Conservation (phyloP, 768 basidiomycete genomes). For the Leccinum broughii region DNA sequence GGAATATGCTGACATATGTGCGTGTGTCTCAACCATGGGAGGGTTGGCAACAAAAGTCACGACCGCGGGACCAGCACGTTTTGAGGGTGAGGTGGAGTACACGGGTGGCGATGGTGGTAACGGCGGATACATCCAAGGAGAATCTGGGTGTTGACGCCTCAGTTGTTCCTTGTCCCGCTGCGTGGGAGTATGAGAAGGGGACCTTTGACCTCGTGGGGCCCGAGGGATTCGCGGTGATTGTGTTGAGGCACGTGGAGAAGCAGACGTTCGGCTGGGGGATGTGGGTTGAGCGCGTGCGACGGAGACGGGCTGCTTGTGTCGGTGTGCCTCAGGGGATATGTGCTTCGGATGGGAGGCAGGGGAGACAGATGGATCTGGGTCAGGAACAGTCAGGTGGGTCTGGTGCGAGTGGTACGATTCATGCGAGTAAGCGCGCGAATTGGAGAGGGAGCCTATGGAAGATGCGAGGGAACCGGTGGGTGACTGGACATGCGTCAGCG, state of each 20-base stretch:
- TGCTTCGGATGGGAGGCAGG: slow-evolving; percentile 8
- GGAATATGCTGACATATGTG: slow-evolving; percentile 14
- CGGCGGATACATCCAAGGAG: slow-evolving; percentile 31
- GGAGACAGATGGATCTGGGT: slow-evolving; percentile 14
- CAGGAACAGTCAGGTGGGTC: slow-evolving; percentile 24
- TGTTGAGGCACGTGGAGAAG: slow-evolving; percentile 6
- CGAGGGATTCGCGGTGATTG: slow-evolving; percentile 21
- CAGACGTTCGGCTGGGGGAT: slow-evolving; percentile 7
- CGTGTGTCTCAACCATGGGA: slow-evolving; percentile 10
- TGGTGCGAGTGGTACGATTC: slow-evolving; percentile 34
- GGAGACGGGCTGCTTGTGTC: slow-evolving; percentile 18
- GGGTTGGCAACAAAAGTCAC: slow-evolving; percentile 26
- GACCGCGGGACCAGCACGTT: slow-evolving; percentile 23
- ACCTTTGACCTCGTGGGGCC: slow-evolving; percentile 13
- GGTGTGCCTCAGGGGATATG: slow-evolving; percentile 5
- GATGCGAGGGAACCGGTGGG: slow-evolving; percentile 28
- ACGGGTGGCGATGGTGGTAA: slow-evolving; percentile 32
- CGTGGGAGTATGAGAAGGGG: slow-evolving; percentile 25
- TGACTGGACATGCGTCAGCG: slow-evolving; percentile 26
- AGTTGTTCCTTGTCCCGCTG: slow-evolving; percentile 14
- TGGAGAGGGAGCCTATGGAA: slow-evolving; percentile 31
- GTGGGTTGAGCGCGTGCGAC: slow-evolving; percentile 5
- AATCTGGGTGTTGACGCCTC: slow-evolving; percentile 17
- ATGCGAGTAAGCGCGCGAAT: slow-evolving; percentile 23
- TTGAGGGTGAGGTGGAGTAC: slow-evolving; percentile 32